Conservation (phyloP, 164 flowering plant species). For the Berberis thunbergii region DNA sequence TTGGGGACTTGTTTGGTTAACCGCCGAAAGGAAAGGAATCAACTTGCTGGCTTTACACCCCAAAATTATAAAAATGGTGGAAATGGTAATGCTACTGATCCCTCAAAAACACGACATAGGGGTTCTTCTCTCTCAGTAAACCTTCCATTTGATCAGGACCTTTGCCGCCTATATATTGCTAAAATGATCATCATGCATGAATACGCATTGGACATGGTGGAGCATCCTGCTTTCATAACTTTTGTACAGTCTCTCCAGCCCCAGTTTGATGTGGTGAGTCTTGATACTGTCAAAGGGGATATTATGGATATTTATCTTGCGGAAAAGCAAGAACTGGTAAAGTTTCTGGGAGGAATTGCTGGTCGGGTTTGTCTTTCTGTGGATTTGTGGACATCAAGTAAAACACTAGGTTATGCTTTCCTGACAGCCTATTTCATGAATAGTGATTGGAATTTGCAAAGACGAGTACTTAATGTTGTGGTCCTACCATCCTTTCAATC, state of each 20-base stretch:
- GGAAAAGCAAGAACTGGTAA: slow-evolving; percentile 53
- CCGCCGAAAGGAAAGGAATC: slow-evolving; percentile 42
- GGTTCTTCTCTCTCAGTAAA: slow-evolving; percentile 22
- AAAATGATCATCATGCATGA: slow-evolving; percentile 83
- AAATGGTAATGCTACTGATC: slow-evolving; percentile 21
- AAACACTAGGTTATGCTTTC: slow-evolving; percentile 53
- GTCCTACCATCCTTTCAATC: slow-evolving; percentile 72
- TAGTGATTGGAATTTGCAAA: slow-evolving; percentile 60
- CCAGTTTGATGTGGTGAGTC: slow-evolving; percentile 51
- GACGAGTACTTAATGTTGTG: slow-evolving; percentile 62
- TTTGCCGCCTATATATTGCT: slow-evolving; percentile 67
- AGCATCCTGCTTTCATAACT: slow-evolving; percentile 61
- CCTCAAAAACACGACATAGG: slow-evolving; percentile 41
- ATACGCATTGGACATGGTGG: slow-evolving; percentile 87
- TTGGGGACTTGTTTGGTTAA: too few relatives aligned
- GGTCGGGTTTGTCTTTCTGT: slow-evolving; percentile 66
- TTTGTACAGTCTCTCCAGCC: slow-evolving; percentile 75
- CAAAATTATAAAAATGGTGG: slow-evolving; percentile 18
- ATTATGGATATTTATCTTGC: slow-evolving; percentile 58
- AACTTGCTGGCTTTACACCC: slow-evolving; percentile 27
- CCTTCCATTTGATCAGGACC: slow-evolving; percentile 46
- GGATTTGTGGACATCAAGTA: slow-evolving; percentile 67
- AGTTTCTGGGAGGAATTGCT: slow-evolving; percentile 44
- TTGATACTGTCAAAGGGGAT: slow-evolving; percentile 56
- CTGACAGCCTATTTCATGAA: slow-evolving; percentile 71